Conservation (phyloP, 2,329 filamentous ascomycete species). For the Fusarium compactum region DNA sequence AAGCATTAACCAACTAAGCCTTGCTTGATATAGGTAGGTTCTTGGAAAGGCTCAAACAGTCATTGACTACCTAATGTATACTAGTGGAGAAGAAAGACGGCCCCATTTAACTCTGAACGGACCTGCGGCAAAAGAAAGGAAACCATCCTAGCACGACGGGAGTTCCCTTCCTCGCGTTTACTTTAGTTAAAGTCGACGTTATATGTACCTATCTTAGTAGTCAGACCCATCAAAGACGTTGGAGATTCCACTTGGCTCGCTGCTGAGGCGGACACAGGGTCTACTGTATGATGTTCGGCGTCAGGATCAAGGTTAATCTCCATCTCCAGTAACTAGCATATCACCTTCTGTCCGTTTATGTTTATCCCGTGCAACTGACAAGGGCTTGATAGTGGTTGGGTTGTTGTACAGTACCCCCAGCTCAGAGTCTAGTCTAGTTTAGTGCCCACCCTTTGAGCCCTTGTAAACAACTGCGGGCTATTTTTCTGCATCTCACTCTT, state of each 20-base stretch:
- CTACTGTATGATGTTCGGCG: background rate
- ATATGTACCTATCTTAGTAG: background rate
- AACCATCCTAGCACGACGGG: slow-evolving; percentile 33
- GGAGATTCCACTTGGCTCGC: background rate
- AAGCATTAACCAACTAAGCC: slow-evolving; percentile 3
- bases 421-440: slow-evolving; percentile 2
- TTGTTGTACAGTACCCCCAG: background rate
- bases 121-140: slow-evolving; percentile 12
- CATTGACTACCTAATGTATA: background rate
- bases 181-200: background rate
- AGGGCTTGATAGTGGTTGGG: background rate
- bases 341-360: background rate
- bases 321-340: background rate
- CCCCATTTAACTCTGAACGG: slow-evolving; percentile 5
- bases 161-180: slow-evolving; percentile 33
- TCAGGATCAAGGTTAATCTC: background rate
- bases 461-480: slow-evolving; percentile 16
- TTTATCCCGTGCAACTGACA: background rate
- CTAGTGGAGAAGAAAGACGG: slow-evolving; percentile 1
- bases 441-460: slow-evolving; percentile 6
- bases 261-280: background rate
- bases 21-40: background rate
- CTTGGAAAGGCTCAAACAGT: background rate
- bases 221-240: slow-evolving; percentile 21
- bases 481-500: slow-evolving; percentile 40